Conservation (phyloP, 305 asterid species). For the Rubia occidens region DNA sequence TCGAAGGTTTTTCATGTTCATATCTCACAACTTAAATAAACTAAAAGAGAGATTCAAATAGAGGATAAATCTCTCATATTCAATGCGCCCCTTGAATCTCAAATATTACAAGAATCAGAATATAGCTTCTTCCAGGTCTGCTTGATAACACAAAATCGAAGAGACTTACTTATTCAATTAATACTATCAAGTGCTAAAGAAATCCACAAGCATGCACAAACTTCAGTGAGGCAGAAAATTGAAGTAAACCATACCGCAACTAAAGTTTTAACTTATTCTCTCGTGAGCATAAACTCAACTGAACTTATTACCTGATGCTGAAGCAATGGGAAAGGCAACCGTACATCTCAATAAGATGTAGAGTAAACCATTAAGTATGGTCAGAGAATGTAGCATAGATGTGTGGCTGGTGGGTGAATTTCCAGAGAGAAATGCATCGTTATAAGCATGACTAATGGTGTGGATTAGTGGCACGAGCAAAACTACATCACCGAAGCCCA, state of each 20-base stretch:
- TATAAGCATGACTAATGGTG: conserved; percentile 61
- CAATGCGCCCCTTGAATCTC: no score
- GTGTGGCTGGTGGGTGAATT: conserved; percentile 38
- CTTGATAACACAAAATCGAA: neutral
- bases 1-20: neutral
- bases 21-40: neutral
- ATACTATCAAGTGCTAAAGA: neutral
- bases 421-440: conserved; percentile 52
- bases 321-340: conserved; percentile 79
- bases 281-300: conserved; percentile 3
- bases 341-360: conserved; percentile 67
- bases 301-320: conserved; percentile 67
- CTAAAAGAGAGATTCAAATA: neutral
- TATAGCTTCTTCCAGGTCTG: neutral
- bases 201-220: neutral
- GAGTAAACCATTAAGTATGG: conserved; percentile 54
- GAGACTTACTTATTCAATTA: neutral
- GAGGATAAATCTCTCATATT: neutral
- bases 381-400: conserved; percentile 47
- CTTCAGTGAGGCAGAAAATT: neutral
- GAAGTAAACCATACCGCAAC: neutral
- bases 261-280: neutral
- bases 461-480: conserved; percentile 60
- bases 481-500: conserved; percentile 71
- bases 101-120: neutral